Evolutionary conservation across 805 yeast species (phyloP).

Genomic region (Suhomyces pyralidae): DNA sequence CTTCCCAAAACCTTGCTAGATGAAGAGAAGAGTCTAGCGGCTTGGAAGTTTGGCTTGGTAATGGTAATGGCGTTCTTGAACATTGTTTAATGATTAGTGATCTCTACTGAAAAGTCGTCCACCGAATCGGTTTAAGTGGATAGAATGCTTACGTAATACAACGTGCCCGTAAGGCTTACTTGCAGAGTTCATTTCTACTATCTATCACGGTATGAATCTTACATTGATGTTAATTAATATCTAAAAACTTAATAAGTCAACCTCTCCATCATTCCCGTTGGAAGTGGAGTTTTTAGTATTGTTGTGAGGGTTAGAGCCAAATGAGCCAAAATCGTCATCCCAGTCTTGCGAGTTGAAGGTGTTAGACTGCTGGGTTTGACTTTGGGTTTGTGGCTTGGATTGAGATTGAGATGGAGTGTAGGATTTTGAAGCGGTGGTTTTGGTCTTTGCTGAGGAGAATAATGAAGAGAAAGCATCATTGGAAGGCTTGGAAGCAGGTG

Average conservation of each 20-base stretch:
- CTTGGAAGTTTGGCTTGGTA: slow-evolving; percentile 14
- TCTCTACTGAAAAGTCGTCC: background rate
- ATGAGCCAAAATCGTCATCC: slow-evolving; percentile 34
- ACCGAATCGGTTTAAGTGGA: background rate
- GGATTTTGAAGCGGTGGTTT: slow-evolving; percentile 15
- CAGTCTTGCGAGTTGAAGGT: slow-evolving; percentile 14
- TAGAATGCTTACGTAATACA: background rate
- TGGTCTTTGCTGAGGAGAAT: slow-evolving; percentile 61
- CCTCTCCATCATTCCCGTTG: slow-evolving; percentile 32
- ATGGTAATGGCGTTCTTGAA: slow-evolving; percentile 18
- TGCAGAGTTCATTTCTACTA: background rate
- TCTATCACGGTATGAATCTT: background rate
- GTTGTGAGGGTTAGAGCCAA: slow-evolving; percentile 21
- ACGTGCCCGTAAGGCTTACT: background rate
- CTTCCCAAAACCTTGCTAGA: slow-evolving; percentile 45
- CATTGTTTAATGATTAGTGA: slow-evolving; percentile 2
- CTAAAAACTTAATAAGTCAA: slow-evolving; percentile 50
- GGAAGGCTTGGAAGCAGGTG: slow-evolving; percentile 21
- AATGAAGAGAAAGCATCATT: slow-evolving; percentile 73
- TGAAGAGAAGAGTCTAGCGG: slow-evolving; percentile 51
- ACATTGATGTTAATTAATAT: background rate
- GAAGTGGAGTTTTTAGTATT: slow-evolving; percentile 7
- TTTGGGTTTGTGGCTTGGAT: slow-evolving; percentile 6
- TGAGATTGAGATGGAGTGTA: background rate
- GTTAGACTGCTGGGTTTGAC: background rate